Evolutionary conservation across 192 early-diverging fungal species (phyloP), one percentile per base, ranked within the genome.

Genomic region (Hyaloraphidium curvatum): DNA sequence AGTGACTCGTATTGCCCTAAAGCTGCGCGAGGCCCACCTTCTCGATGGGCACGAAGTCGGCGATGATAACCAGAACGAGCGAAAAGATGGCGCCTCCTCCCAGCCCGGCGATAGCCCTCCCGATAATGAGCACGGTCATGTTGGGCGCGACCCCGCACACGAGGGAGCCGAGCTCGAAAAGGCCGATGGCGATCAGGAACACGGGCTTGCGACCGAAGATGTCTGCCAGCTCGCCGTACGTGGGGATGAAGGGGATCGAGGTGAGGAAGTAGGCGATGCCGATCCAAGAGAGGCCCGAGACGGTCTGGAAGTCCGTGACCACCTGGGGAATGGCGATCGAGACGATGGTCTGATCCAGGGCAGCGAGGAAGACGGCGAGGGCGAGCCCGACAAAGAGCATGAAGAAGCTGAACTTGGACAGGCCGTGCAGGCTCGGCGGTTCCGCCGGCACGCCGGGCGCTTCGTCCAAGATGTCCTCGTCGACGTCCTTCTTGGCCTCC

Each of bases 191-290:
- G 28, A 76, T 70, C 0, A 91, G 52, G 28, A 97, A 77, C 16
- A 76, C 74, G n/a, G 62, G 52, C 57, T 89, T 83, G 26, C 89
- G 76, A 21, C 89, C 91, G 66, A 91, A 84, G 54, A 93, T 91
- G 57, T 97, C 91, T 39, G 84, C 79, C 53, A 94, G 73, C 58
- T 85, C 83, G 43, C 80, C 86, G 63, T 89, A 90, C 1, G 72
- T 60, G 50, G 83, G 81, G 50, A 80, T 70, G 54, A 83, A 70
- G 5, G 87, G 71, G 0, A 85, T 84, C 22, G 56, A 62, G 17
- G 39, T 53, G 29, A 53, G 30, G 13, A 53, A 28, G 22, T 48
- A 48, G 23, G 43, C 11, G 7, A 25, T 48, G 23, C 14, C 14
- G 23, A 48, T 48, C 43, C 43, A 48, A 11, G 43, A 48, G 5